A percentile compares a stretch with the other conserved stretches of the same genome.
phyloP scores from a whole-genome alignment of 805 yeast species.

The Kuraishia molischiana region DNA sequence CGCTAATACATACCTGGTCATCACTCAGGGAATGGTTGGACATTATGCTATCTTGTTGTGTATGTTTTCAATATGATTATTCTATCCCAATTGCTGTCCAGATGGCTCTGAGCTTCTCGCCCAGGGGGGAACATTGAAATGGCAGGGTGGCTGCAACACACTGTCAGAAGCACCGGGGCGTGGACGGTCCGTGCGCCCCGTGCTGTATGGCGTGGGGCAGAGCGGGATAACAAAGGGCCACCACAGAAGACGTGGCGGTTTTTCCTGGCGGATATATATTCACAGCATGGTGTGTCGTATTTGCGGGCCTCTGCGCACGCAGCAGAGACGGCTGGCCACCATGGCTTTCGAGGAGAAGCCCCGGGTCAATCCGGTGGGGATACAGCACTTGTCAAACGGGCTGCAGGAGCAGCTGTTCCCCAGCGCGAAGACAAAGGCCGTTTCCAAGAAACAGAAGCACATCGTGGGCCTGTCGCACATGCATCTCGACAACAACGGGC shows the following conservation, averaged over 20 bases:
- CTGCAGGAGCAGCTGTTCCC: conserved; percentile 60
- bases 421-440: conserved; percentile 6
- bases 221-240: too few relatives aligned
- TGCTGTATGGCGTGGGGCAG: neutral
- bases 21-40: conserved; percentile 22
- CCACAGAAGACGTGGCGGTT: neutral
- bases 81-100: too few relatives aligned
- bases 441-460: conserved; percentile 19
- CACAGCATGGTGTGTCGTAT: neutral
- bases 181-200: neutral
- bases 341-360: conserved; percentile 24
- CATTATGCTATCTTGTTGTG: neutral
- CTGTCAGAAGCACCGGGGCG: neutral
- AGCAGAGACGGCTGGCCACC: neutral
- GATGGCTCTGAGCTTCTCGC: too few relatives aligned
- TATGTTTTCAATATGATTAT: too few relatives aligned
- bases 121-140: too few relatives aligned
- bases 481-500: conserved; percentile 50
- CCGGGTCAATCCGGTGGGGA: conserved; percentile 67
- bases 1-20: conserved; percentile 34
- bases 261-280: neutral
- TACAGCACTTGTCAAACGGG: conserved; percentile 58
- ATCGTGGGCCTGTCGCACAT: conserved; percentile 44
- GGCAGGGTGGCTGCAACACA: too few relatives aligned
- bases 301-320: neutral